These are phyloP conservation scores for Cystobasidium onofrii DNA, from an alignment of 768 basidiomycete species.

Conservation along the genomic window DNA sequence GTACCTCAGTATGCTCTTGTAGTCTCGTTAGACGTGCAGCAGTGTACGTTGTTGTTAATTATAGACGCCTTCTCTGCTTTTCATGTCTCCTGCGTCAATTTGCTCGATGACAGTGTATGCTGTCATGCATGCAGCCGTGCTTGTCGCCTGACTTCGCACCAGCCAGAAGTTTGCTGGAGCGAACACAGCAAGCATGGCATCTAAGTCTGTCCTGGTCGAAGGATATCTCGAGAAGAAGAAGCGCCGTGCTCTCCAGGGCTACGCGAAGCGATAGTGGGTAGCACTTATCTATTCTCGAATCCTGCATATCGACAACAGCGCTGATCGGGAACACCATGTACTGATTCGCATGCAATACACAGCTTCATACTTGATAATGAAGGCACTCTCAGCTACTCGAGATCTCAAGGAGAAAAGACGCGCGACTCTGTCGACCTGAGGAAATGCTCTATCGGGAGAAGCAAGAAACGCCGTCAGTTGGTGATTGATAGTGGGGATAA, in stretches of 20 bases:
- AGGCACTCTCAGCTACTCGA: constrained; percentile 11
- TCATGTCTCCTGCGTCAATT: not conserved
- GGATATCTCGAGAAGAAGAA: constrained; percentile 26
- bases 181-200: not conserved
- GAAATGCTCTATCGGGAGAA: constrained; percentile 18
- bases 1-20: not conserved
- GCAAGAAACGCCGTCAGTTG: constrained; percentile 12
- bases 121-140: not conserved
- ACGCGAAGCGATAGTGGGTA: constrained; percentile 24
- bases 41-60: not conserved
- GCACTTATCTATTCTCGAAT: not conserved
- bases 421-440: constrained; percentile 13
- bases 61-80: not conserved
- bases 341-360: not conserved
- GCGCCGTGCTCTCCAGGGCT: constrained; percentile 19
- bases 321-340: not conserved
- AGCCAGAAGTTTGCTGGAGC: not conserved
- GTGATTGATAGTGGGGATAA: constrained; percentile 26
- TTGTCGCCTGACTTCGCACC: not conserved
- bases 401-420: constrained; percentile 16
- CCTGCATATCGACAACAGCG: not conserved
- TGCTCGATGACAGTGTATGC: not conserved
- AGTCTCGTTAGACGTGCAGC: not conserved
- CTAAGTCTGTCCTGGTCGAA: not conserved
- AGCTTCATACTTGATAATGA: constrained; percentile 26